Evolutionary conservation across 441 rosid species (phyloP).

Genomic region (Erodium texanum): DNA sequence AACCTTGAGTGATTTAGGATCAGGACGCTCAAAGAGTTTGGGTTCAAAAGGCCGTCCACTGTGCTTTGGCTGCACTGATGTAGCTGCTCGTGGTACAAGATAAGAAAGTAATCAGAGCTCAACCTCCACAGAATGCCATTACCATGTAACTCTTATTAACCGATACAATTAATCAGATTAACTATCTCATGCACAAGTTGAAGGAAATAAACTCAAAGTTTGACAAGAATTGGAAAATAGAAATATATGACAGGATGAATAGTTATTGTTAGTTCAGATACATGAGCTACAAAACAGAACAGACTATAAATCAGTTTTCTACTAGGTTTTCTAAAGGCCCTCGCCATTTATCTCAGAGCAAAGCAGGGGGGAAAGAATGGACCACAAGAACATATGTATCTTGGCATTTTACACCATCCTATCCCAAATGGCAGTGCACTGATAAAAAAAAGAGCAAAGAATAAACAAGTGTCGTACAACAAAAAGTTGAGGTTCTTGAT

Average conservation of each 20-base stretch:
- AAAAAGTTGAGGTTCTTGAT: neutral
- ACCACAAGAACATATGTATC: neutral
- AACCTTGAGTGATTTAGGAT: conserved; percentile 56
- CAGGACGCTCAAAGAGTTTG: conserved; percentile 54
- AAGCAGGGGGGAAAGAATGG: too few species aligned
- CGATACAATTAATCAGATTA: neutral
- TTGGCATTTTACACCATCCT: neutral
- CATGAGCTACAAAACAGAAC: neutral
- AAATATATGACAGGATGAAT: conserved; percentile 1
- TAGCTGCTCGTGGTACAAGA: conserved; percentile 28
- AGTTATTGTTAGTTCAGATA: neutral
- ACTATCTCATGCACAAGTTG: neutral
- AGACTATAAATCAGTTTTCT: neutral
- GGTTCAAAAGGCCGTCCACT: conserved; percentile 46
- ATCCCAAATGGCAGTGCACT: neutral
- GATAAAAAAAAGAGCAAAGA: neutral
- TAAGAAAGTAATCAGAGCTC: conserved; percentile 2
- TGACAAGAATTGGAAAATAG: neutral
- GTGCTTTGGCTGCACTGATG: conserved; percentile 46
- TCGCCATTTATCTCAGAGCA: too few species aligned
- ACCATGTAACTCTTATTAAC: neutral
- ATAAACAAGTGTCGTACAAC: neutral
- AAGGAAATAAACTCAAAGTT: neutral
- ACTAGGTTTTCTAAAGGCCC: neutral
- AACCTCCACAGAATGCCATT: neutral